These are phyloP conservation scores for Fusarium nodosum DNA, from an alignment of 2,329 filamentous ascomycete species.

Conservation along the genomic window DNA sequence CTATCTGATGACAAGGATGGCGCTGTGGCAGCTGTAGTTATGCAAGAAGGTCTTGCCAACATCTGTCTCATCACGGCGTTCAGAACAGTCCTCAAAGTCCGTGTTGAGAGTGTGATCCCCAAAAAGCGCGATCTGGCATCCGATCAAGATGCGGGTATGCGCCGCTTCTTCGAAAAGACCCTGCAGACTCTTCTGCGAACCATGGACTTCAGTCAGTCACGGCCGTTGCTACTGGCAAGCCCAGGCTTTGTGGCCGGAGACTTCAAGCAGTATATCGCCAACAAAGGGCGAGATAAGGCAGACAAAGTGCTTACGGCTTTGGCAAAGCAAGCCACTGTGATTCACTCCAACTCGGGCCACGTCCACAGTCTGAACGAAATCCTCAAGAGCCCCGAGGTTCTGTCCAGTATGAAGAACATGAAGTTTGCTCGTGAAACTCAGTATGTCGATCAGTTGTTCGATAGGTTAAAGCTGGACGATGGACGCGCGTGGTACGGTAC, in stretches of 20 bases:
- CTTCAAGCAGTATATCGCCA: slow-evolving; percentile 81
- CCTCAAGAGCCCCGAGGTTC: slow-evolving; percentile 83
- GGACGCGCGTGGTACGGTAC: slow-evolving; percentile 92
- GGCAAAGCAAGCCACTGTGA: slow-evolving; percentile 75
- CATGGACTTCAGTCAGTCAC: slow-evolving; percentile 77
- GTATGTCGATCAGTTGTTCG: slow-evolving; percentile 86
- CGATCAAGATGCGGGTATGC: slow-evolving; percentile 78
- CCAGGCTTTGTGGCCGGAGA: slow-evolving; percentile 88
- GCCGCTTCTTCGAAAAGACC: slow-evolving; percentile 80
- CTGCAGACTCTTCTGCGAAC: slow-evolving; percentile 81
- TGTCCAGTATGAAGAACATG: slow-evolving; percentile 83
- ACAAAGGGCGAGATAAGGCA: slow-evolving; percentile 67
- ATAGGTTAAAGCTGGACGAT: slow-evolving; percentile 84
- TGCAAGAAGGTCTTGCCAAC: slow-evolving; percentile 90
- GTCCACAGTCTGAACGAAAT: slow-evolving; percentile 90
- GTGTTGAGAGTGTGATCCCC: slow-evolving; percentile 74
- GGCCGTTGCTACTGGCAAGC: slow-evolving; percentile 85
- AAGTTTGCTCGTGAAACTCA: slow-evolving; percentile 88
- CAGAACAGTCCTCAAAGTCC: slow-evolving; percentile 77
- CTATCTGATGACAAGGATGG: slow-evolving; percentile 83
- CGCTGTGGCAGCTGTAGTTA: slow-evolving; percentile 89
- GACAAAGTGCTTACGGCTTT: slow-evolving; percentile 79
- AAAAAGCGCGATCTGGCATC: slow-evolving; percentile 75
- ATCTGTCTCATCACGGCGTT: slow-evolving; percentile 86
- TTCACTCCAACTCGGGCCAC: slow-evolving; percentile 88